These are phyloP conservation scores for Suillus placidus DNA, from an alignment of 768 basidiomycete genomes.

Conservation along the genomic window DNA sequence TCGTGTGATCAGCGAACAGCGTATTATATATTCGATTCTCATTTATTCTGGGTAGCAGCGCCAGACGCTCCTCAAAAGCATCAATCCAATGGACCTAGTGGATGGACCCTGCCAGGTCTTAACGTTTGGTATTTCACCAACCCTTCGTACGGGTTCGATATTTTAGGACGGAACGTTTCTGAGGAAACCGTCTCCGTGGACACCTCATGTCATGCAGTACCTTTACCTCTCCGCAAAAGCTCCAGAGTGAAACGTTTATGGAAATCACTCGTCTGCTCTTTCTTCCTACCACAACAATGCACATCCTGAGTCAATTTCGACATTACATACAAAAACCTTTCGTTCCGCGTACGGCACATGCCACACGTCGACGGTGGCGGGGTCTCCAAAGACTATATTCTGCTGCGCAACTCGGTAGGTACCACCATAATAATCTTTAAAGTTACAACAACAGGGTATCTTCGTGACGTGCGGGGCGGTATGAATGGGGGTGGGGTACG, in stretches of 20 bases:
- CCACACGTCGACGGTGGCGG: no score
- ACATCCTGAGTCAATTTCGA: not conserved
- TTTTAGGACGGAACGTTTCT: not conserved
- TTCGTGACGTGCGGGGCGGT: slow-evolving; percentile 32
- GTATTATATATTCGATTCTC: not conserved
- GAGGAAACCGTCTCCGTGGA: slow-evolving; percentile 3
- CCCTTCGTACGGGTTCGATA: not conserved
- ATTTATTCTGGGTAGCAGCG: not conserved
- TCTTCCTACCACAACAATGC: not conserved
- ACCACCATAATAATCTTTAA: slow-evolving; percentile 29
- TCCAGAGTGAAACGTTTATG: not conserved
- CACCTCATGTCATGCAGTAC: not conserved
- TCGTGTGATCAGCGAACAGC: not conserved
- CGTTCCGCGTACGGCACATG: not conserved
- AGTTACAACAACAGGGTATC: slow-evolving; percentile 40
- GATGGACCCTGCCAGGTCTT: not conserved
- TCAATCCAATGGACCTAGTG: not conserved
- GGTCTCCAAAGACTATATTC: slow-evolving; percentile 39
- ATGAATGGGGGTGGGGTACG: slow-evolving; percentile 23
- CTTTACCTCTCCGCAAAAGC: not conserved
- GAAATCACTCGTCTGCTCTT: not conserved
- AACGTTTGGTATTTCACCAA: not conserved
- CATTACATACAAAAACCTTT: not conserved
- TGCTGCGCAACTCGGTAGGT: slow-evolving; percentile 39
- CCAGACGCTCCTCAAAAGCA: not conserved